Percentiles rank a stretch among this genome's conserved stretches.
phyloP scores from a whole-genome alignment of 345 rosid species.

The Psidium guajava region DNA sequence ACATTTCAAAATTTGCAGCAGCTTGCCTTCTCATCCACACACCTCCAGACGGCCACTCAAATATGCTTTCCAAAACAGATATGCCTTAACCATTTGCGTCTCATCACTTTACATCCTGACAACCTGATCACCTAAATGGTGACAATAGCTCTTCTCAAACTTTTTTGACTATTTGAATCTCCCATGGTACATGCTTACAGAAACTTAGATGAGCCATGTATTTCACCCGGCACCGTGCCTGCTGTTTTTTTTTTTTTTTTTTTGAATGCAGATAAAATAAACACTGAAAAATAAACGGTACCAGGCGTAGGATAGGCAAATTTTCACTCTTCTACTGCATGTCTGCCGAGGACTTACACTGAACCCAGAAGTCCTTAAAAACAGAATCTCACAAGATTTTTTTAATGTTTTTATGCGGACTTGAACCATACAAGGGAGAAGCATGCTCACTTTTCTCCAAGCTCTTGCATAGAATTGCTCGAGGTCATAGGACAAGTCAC shows the following conservation, averaged over 20 bases:
- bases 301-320: not conserved
- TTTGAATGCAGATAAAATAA: not conserved
- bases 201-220: not conserved
- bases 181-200: not conserved
- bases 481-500: not conserved
- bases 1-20: not conserved
- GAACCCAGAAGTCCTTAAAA: not conserved
- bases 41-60: not conserved
- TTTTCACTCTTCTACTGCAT: not conserved
- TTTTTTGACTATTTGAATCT: not conserved
- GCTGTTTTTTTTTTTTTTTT: not conserved
- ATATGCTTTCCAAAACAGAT: not conserved
- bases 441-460: not conserved
- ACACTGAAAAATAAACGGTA: not conserved
- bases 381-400: not conserved
- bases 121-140: not conserved
- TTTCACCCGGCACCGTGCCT: not conserved
- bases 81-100: not conserved
- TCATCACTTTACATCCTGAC: not conserved
- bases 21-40: not conserved
- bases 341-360: not conserved
- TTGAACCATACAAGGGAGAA: not conserved
- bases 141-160: not conserved
- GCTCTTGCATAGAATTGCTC: not conserved
- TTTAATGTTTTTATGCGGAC: not conserved